Evolutionary conservation across 345 rosid genomes (phyloP), one percentile per base, ranked within the genome.

Genomic region (Salix purpurea): DNA sequence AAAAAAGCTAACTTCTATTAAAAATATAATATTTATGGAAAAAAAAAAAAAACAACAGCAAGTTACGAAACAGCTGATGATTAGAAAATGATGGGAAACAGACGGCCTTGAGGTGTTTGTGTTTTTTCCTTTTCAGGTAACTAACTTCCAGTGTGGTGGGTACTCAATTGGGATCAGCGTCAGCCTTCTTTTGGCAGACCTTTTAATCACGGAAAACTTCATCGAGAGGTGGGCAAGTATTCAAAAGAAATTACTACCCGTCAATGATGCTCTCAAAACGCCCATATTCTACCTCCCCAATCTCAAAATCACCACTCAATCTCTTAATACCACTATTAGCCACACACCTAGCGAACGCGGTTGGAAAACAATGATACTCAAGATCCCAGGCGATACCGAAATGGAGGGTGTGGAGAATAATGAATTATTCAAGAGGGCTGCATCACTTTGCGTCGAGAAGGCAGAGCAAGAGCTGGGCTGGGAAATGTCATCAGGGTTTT

Each of bases 151-250:
- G 79, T 88, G 96, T 42, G 95, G 99, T 7, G 99, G 99, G 65
- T 92, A 92, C 76, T 90, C 97, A 5, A 69, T 95, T 75, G 99
- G 97, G 72, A 81, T 92, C 48, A 92, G 97, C 82, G 89, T 94
- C 83, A 95, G 94, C 74, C 74, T 95, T 64, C 73, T 95, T 60
- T 50, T 95, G 67, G 90, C 90, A 72, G 97, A 92, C 75, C 62
- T 85, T 61, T 1, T 89, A 37, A 56, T 88, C 37, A 73, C 42
- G 73, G 84, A 83, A 14, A 81, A 81, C 42, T 90, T 91, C 79
- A 82, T 91, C 19, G 74, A 76, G 70, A 86, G 61, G 79, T 91
- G 97, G 97, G 83, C 85, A 67, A 12, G 87, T 56, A 83, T 85
- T 65, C 99, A 92, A 54, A 82, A 69, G 66, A 72, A 83, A 4